Evolutionary conservation across 768 basidiomycete genomes (phyloP).

Genomic region (Russula abietina): DNA sequence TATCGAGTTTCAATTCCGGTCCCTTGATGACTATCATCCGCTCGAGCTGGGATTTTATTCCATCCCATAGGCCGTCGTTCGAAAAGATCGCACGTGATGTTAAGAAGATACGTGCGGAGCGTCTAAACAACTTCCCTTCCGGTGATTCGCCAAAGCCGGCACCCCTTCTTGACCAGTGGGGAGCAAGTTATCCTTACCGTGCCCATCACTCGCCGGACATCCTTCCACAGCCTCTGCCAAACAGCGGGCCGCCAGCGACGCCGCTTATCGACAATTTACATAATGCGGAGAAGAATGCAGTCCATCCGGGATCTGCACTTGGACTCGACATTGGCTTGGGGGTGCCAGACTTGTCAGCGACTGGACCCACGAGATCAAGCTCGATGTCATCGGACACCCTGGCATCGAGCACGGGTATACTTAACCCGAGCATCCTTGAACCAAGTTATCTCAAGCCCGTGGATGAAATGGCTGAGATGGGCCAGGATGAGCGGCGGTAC

Average conservation of each 20-base stretch:
- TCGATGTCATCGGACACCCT: constrained; percentile 8
- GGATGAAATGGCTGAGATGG: constrained; percentile 37
- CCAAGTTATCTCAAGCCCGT: constrained; percentile 38
- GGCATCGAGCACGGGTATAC: constrained; percentile 3
- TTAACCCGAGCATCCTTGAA: constrained; percentile 4
- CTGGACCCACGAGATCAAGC: background rate
- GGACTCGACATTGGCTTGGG: background rate
- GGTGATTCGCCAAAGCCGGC: constrained; percentile 31
- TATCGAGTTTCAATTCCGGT: constrained; percentile 32
- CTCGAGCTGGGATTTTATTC: constrained; percentile 52
- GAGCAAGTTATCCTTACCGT: constrained; percentile 13
- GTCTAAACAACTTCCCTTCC: constrained; percentile 8
- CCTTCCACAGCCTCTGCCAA: constrained; percentile 25
- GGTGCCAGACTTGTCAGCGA: background rate
- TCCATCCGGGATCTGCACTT: background rate
- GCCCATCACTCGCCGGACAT: constrained; percentile 29
- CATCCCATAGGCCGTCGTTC: constrained; percentile 50
- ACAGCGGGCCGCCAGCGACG: background rate
- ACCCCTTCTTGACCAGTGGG: constrained; percentile 26
- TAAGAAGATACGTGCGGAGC: constrained; percentile 40
- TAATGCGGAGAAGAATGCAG: background rate
- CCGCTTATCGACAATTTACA: background rate
- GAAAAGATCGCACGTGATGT: constrained; percentile 42
- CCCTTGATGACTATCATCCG: constrained; percentile 42
- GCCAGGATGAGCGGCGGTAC: constrained; percentile 61